Evolutionary conservation across 306 rosid species (phyloP).

Genomic region (Fragaria vesca): DNA sequence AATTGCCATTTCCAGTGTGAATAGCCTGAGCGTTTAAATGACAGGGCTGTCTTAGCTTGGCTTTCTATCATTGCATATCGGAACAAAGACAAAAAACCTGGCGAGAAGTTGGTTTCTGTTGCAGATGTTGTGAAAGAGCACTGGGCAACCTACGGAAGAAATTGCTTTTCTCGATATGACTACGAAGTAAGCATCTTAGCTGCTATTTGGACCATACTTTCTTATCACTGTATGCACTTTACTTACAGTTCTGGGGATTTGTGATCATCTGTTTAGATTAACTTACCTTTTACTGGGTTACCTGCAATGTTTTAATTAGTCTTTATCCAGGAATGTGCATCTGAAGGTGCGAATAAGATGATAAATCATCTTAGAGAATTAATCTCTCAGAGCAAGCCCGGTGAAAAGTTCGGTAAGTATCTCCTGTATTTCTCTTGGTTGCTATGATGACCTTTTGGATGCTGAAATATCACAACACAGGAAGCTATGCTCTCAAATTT

Average conservation of each 20-base stretch:
- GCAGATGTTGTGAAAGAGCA: slow-evolving; percentile 76
- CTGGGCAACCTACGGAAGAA: slow-evolving; percentile 94
- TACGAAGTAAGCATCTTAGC: slow-evolving; percentile 57
- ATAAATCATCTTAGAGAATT: slow-evolving; percentile 63
- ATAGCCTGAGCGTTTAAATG: slow-evolving; percentile 23
- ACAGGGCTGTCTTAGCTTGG: slow-evolving; percentile 99
- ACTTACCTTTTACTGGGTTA: slow-evolving; percentile 12
- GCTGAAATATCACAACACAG: slow-evolving; percentile 39
- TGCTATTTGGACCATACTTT: slow-evolving; percentile 17
- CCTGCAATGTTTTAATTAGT: slow-evolving; percentile 22
- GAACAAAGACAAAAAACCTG: slow-evolving; percentile 80
- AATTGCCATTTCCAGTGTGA: slow-evolving; percentile 19
- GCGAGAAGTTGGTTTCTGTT: slow-evolving; percentile 83
- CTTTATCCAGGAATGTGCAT: slow-evolving; percentile 80
- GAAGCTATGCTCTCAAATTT: slow-evolving; percentile 75
- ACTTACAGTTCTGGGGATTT: slow-evolving; percentile 18
- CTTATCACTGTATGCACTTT: slow-evolving; percentile 8
- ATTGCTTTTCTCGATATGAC: slow-evolving; percentile 93
- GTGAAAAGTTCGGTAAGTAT: slow-evolving; percentile 80
- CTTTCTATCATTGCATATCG: slow-evolving; percentile 82
- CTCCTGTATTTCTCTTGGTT: slow-evolving; percentile 12
- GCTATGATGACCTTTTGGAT: slow-evolving; percentile 10
- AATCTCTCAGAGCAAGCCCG: slow-evolving; percentile 62
- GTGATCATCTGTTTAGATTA: slow-evolving; percentile 1
- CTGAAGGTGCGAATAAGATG: slow-evolving; percentile 91